Evolutionary conservation across 2,329 filamentous ascomycete genomes (phyloP), one percentile per base, ranked within the genome.

Genomic region (Dactylellina sp.): DNA sequence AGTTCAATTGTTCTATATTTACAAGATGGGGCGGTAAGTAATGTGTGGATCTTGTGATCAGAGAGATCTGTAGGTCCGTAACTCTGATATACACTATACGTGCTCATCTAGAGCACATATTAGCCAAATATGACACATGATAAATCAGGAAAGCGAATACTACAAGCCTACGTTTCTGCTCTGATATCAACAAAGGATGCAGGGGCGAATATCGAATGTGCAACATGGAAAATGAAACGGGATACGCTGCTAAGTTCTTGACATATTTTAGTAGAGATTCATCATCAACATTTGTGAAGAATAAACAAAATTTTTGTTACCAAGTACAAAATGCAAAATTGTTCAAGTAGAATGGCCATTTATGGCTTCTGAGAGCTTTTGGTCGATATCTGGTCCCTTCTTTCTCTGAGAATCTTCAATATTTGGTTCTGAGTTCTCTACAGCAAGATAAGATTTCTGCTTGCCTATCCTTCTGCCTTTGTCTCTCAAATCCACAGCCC

Each of bases 361-460:
- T 16, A 20, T 1, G 28, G 47, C 28, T n/a, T 60, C 28, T 11
- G 42, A 2, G 24, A 60, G 42, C 16, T 60, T 18, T 32, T 47
- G n/a, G 25, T 47, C 32, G 4, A 46, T 35, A 22, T 49, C 39
- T n/a, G 18, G 6, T 7, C 25, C 56, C 11, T 49, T 47, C 9
- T 20, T 32, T 14, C 32, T 28, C n/a, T n/a, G n/a, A n/a, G n/a
- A n/a, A n/a, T n/a, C n/a, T 24, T 42, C 16, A 14, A n/a, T 3
- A 22, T 53, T 53, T 16, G 50, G 12, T 39, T 39, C 28, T 11
- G 32, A 53, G 16, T 53, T 53, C 32, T 37, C 28, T 37, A 20
- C 20, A 5, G 14, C 47, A 20, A 7, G 7, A 25, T 50, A 16
- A n/a, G n/a, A n/a, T n/a, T n/a, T n/a, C n/a, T n/a, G n/a, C n/a